Conservation (phyloP, 148 eudicot species). For the Amaranthus hypochondriacus region DNA sequence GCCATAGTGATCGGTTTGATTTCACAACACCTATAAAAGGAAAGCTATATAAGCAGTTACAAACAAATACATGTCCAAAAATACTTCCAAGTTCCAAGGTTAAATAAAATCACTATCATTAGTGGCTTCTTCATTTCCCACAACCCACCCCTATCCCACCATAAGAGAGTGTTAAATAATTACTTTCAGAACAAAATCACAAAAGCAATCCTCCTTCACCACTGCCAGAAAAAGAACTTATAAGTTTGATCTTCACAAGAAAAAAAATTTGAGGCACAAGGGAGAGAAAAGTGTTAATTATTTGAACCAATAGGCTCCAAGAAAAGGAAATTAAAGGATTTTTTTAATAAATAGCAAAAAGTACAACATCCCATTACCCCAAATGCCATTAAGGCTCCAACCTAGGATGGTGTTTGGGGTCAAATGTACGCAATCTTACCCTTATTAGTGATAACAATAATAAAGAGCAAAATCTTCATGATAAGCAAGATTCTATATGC, state of each 20-base stretch:
- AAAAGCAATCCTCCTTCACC: neutral
- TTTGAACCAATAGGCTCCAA: neutral
- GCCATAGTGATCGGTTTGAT: conserved; percentile 74
- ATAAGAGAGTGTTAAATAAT: neutral
- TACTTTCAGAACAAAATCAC: neutral
- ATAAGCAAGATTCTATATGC: too few relatives aligned
- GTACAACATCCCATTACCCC: too few relatives aligned
- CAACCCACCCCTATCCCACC: too few relatives aligned
- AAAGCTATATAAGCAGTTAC: neutral
- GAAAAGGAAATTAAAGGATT: neutral
- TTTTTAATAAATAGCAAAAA: neutral
- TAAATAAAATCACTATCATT: conserved; percentile 3
- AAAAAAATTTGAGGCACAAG: neutral
- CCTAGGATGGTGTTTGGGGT: too few relatives aligned
- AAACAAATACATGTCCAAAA: neutral
- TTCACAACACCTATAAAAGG: conserved; percentile 66
- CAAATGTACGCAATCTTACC: too few relatives aligned
- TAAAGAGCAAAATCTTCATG: too few relatives aligned
- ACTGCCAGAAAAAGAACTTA: neutral
- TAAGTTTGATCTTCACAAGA: neutral
- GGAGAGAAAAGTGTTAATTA: neutral
- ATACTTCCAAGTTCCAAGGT: neutral
- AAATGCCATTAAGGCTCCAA: too few relatives aligned
- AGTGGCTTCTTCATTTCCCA: too few relatives aligned
- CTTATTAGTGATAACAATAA: too few relatives aligned